phyloP scores from a whole-genome alignment of 139 green algal genomes.

The Micractinium conductrix region DNA sequence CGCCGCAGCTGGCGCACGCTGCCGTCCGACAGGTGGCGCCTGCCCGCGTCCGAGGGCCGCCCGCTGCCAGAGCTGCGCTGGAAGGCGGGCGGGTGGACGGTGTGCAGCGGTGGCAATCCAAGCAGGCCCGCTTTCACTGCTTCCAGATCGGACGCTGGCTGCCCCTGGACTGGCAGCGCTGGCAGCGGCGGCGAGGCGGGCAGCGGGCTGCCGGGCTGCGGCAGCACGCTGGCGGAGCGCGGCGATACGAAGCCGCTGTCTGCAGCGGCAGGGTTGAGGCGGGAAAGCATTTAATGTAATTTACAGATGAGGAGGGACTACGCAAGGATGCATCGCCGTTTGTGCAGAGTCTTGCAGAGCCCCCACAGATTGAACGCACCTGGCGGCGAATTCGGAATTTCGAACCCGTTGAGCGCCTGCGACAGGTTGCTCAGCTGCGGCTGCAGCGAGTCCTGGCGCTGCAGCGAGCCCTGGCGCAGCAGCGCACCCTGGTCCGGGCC shows the following conservation, averaged over 20 bases:
- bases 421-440: conserved; percentile 1
- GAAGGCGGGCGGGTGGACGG: background rate
- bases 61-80: background rate
- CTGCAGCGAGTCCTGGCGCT: no score
- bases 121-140: background rate
- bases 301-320: background rate
- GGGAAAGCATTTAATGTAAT: no score
- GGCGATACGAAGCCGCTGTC: background rate
- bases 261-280: background rate
- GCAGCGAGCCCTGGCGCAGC: background rate
- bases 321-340: background rate
- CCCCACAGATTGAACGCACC: no score
- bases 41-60: no score
- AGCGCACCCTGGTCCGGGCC: no score
- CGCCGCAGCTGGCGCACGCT: background rate
- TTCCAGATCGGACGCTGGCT: background rate
- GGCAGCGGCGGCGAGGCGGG: background rate
- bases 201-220: background rate
- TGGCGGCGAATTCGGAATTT: no score
- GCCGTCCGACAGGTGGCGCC: background rate
- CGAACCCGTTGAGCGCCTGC: background rate
- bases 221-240: background rate
- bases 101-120: background rate
- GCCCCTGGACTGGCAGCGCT: background rate
- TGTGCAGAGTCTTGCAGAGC: no score